phyloP scores from a whole-genome alignment of 2,329 filamentous ascomycete species.

The Aspergillus quadricinctus region DNA sequence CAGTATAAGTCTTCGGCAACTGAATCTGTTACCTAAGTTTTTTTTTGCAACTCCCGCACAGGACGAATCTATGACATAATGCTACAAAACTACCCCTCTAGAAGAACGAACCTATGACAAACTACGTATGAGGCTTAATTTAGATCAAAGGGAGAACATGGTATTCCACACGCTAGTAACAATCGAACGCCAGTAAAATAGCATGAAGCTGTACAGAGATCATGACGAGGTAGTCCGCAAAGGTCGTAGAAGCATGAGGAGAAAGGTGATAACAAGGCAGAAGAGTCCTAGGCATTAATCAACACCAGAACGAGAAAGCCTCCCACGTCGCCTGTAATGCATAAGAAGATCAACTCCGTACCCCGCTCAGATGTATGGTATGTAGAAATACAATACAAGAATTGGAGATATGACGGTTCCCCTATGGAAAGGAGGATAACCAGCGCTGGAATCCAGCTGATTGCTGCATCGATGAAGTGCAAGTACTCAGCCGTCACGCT shows the following conservation, averaged over 20 bases:
- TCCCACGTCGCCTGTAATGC: slow-evolving; percentile 6
- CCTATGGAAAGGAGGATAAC: neutral
- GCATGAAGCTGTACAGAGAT: neutral
- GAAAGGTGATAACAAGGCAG: neutral
- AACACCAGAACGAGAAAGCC: neutral
- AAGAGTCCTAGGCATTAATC: neutral
- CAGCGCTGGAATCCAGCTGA: neutral
- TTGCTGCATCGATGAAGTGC: neutral
- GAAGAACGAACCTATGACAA: neutral
- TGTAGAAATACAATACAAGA: slow-evolving; percentile 9
- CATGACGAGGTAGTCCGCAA: neutral
- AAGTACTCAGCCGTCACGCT: slow-evolving; percentile 22
- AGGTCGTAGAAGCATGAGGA: slow-evolving; percentile 5
- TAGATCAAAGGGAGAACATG: neutral
- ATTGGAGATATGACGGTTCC: neutral
- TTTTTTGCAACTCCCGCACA: neutral
- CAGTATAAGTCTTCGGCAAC: neutral
- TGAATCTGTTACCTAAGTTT: neutral
- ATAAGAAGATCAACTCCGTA: slow-evolving; percentile 17
- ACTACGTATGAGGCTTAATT: neutral
- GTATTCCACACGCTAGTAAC: neutral
- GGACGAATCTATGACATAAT: neutral
- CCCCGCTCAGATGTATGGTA: slow-evolving; percentile 10
- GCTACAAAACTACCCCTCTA: neutral
- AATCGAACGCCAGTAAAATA: neutral